These are phyloP conservation scores for Spizellomyces sp. DNA, from an alignment of 192 early-diverging fungal species.

Conservation along the genomic window DNA sequence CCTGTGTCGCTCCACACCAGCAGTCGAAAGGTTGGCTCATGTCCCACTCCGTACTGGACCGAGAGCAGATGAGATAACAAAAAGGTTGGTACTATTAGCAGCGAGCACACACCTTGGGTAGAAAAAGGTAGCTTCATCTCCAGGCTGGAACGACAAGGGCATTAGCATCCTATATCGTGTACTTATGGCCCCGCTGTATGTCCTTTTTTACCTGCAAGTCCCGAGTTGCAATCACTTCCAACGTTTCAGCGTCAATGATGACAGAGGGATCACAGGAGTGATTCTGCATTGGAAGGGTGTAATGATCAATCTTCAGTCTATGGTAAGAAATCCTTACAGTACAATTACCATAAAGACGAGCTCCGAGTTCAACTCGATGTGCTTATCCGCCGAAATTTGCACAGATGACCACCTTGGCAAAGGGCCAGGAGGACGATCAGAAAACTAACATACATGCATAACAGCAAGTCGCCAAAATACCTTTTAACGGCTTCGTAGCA, in stretches of 20 bases:
- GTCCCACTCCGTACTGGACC: slow-evolving; percentile 43
- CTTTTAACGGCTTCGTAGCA: slow-evolving; percentile 13
- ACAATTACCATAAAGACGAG: slow-evolving; percentile 36
- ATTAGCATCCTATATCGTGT: not conserved
- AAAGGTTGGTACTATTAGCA: not conserved
- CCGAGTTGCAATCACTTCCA: slow-evolving; percentile 29
- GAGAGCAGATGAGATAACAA: not conserved
- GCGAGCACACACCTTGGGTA: slow-evolving; percentile 34
- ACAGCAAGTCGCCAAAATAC: not conserved
- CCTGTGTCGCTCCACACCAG: slow-evolving; percentile 47
- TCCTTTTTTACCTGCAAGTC: slow-evolving; percentile 22
- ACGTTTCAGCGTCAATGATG: slow-evolving; percentile 18
- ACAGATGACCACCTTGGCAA: slow-evolving; percentile 35
- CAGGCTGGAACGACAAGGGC: slow-evolving; percentile 10
- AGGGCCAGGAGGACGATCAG: not conserved
- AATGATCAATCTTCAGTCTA: not conserved
- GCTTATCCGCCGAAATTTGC: slow-evolving; percentile 32
- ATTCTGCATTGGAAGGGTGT: slow-evolving; percentile 23
- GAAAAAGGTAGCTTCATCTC: slow-evolving; percentile 51
- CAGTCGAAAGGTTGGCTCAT: slow-evolving; percentile 52
- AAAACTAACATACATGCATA: not conserved
- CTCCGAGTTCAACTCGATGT: slow-evolving; percentile 45
- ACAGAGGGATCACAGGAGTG: slow-evolving; percentile 48
- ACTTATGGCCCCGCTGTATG: not conserved
- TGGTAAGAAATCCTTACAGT: not conserved